Evolutionary conservation across 2,329 filamentous ascomycete species (phyloP).

Genomic region (Colletotrichum coccodes): DNA sequence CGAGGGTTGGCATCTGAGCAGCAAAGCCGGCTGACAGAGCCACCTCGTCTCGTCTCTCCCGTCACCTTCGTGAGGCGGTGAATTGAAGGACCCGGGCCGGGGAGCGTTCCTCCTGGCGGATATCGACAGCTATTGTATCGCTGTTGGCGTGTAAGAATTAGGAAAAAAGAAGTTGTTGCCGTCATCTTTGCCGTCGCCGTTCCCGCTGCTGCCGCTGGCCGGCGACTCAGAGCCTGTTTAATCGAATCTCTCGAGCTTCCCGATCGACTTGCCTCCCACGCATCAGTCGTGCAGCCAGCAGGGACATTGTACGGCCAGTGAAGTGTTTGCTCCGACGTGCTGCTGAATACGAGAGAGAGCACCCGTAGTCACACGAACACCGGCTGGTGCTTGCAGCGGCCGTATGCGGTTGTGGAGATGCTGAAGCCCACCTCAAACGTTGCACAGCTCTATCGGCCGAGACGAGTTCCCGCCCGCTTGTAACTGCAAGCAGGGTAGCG

Average conservation of each 20-base stretch:
- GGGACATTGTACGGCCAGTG: background rate
- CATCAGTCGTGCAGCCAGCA: background rate
- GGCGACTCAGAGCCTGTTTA: constrained; percentile 1
- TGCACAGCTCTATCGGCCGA: constrained; percentile 32
- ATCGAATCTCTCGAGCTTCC: constrained; percentile 1
- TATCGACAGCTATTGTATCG: constrained; percentile 16
- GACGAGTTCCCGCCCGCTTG: constrained; percentile 21
- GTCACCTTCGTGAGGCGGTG: constrained; percentile 27
- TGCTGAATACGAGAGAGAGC: constrained; percentile 7
- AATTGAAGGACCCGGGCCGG: constrained; percentile 19
- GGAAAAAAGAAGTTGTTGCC: background rate
- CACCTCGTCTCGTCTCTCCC: constrained; percentile 3
- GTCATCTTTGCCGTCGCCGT: background rate
- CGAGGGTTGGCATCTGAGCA: constrained; percentile 25
- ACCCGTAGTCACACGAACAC: background rate
- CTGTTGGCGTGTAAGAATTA: background rate
- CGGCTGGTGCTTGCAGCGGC: constrained; percentile 19
- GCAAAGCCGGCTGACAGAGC: constrained; percentile 13
- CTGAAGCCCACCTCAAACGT: constrained; percentile 19
- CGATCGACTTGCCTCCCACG: background rate
- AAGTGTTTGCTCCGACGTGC: background rate
- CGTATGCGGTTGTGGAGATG: constrained; percentile 22
- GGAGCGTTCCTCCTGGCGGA: constrained; percentile 15
- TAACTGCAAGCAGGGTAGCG: background rate
- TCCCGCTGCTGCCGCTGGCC: constrained; percentile 6